These are phyloP conservation scores for Penicillium digitatum DNA, from an alignment of 2,329 filamentous ascomycete species.

Conservation along the genomic window DNA sequence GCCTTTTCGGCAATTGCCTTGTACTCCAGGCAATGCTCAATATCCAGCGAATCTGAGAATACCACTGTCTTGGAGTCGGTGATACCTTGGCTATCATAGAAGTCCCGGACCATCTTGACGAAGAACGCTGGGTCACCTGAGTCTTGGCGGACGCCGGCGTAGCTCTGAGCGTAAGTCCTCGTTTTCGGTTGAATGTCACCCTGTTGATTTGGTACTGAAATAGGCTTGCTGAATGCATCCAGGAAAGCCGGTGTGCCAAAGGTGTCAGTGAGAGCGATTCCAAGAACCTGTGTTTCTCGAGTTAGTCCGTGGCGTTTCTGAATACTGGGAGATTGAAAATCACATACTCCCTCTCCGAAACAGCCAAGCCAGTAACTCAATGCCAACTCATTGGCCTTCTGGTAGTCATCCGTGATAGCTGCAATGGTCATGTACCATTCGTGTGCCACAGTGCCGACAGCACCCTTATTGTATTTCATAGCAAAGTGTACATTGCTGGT, in stretches of 20 bases:
- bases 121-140: constrained; percentile 81
- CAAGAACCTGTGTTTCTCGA: constrained; percentile 55
- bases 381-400: constrained; percentile 75
- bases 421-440: constrained; percentile 99
- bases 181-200: constrained; percentile 17
- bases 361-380: constrained; percentile 85
- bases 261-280: constrained; percentile 90
- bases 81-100: constrained; percentile 74
- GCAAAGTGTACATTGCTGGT: constrained; percentile 97
- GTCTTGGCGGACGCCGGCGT: constrained; percentile 81
- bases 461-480: constrained; percentile 80
- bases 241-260: constrained; percentile 91
- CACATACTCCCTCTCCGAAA: constrained; percentile 69
- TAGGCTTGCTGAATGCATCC: constrained; percentile 70
- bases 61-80: constrained; percentile 81
- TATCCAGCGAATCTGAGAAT: constrained; percentile 91
- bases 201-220: constrained; percentile 44
- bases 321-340: background rate
- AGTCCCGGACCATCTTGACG: constrained; percentile 71
- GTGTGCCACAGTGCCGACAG: constrained; percentile 87
- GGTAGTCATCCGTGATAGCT: constrained; percentile 82
- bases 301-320: background rate
- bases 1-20: constrained; percentile 74
- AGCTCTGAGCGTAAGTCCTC: constrained; percentile 74
- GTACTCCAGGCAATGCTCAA: constrained; percentile 86